Percentiles rank a stretch among this genome's conserved stretches.
These are phyloP conservation scores for Grifola frondosa DNA, from an alignment of 1,284 basidiomycete species.

Conservation along the genomic window DNA sequence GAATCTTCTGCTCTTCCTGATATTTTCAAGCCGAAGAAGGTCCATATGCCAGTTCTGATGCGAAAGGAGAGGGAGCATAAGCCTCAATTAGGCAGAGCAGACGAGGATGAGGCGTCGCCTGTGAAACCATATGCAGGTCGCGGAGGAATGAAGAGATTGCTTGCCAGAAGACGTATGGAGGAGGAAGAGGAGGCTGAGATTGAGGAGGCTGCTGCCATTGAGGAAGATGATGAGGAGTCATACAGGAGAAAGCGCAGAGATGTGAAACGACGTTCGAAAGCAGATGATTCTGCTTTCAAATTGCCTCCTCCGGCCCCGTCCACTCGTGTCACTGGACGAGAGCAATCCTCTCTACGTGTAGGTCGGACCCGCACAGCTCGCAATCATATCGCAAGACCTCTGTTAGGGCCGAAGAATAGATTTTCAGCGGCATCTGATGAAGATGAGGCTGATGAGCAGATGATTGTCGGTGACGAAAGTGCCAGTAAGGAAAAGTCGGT, in stretches of 20 bases:
- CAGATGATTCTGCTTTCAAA: conserved; percentile 19
- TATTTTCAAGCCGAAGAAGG: conserved; percentile 62
- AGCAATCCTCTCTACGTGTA: conserved; percentile 60
- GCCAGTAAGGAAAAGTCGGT: conserved; percentile 36
- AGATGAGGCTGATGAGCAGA: conserved; percentile 51
- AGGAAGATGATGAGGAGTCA: conserved; percentile 29
- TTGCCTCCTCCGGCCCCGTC: conserved; percentile 16
- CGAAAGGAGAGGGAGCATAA: conserved; percentile 33
- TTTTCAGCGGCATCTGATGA: conserved; percentile 71
- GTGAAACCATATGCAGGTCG: conserved; percentile 68
- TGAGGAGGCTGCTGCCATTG: conserved; percentile 35
- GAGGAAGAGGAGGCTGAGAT: conserved; percentile 35
- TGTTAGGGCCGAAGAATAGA: conserved; percentile 41
- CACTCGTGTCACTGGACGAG: conserved; percentile 25
- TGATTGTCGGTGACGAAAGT: conserved; percentile 44
- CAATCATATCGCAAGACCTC: conserved; percentile 52
- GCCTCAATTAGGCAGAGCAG: conserved; percentile 33
- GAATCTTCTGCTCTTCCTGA: conserved; percentile 51
- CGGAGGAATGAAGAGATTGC: conserved; percentile 71
- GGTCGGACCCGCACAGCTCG: conserved; percentile 55
- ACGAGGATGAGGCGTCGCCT: conserved; percentile 33
- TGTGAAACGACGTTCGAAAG: background rate
- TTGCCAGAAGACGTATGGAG: conserved; percentile 51
- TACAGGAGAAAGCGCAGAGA: conserved; percentile 28
- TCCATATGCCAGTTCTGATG: conserved; percentile 58